Evolutionary conservation across 2,329 filamentous ascomycete genomes (phyloP), one percentile per base, ranked within the genome.

Genomic region (Curvularia lunata): DNA sequence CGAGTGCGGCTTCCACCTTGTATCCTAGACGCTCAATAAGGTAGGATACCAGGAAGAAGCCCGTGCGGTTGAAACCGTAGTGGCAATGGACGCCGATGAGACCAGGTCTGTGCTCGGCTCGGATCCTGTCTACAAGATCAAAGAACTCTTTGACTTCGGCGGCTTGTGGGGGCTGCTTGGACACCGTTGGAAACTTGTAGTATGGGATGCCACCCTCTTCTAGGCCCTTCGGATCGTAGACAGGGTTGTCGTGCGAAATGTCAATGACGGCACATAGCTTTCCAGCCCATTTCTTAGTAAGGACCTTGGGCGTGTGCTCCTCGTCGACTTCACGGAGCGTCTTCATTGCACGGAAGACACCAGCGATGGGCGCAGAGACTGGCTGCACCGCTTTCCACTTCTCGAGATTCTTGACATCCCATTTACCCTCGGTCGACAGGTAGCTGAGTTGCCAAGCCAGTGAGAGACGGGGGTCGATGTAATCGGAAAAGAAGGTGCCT

Each of bases 391-490:
- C 87, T 75, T 91, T 85, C 94, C 94, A 98, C 73, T 98, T 98
- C 58, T 85, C 87, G 10, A 97, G 83, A 70, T 98, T 98, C 79
- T 98, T 98, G 65, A 98, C 92, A 71, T 97, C 94, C 94, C 94
- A 98, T 79, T 98, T 98, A 3, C 93, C 93, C 65, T 92, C 91
- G 1, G 90, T 91, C 2, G 90, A 91, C 23, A 98, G 86, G 69
- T 95, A 89, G 68, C 94, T 90, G 16, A 98, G 82, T 77, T 98
- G 94, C 93, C 94, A 98, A 42, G 89, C 91, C 27, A 94, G 85
- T 1, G 88, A 91, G 13, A 97, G 84, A 8, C 92, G 87, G 9
- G 87, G 84, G 9, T 93, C 93, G 52, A 97, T 83, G 68, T 92
- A 85, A 3, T 84, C 82, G 18, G 86, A 83, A 27, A 97, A 83